These are phyloP conservation scores for Leishmania gerbilli DNA, from an alignment of 208 protist species.

Conservation along the genomic window DNA sequence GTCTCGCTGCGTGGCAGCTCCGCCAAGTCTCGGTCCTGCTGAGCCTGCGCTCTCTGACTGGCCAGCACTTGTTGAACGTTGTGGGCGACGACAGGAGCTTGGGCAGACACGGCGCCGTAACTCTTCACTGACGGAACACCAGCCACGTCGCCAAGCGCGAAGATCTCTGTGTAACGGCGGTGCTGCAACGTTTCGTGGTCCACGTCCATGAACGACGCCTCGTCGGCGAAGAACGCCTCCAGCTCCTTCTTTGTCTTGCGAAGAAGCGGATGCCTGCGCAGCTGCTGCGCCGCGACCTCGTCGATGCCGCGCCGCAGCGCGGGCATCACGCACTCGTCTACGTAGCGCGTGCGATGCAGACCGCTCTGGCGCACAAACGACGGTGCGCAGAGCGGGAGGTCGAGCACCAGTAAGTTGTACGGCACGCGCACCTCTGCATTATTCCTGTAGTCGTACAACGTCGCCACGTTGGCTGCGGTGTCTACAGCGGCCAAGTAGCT, in stretches of 20 bases:
- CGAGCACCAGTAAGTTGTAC: conserved; percentile 71
- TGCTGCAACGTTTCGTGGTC: conserved; percentile 79
- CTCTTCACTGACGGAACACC: conserved; percentile 79
- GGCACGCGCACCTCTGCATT: conserved; percentile 48
- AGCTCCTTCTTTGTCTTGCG: conserved; percentile 13
- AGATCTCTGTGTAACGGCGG: conserved; percentile 66
- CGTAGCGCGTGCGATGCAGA: conserved; percentile 40
- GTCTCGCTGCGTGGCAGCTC: not conserved
- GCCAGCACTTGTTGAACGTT: conserved; percentile 72
- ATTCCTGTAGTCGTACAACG: conserved; percentile 75
- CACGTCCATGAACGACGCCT: conserved; percentile 74
- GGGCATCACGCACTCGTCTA: conserved; percentile 36
- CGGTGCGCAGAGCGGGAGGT: conserved; percentile 75
- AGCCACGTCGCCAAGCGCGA: conserved; percentile 84
- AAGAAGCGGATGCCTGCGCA: conserved; percentile 4
- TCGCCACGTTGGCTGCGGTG: conserved; percentile 34
- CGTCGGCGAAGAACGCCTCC: conserved; percentile 31
- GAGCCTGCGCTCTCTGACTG: conserved; percentile 14
- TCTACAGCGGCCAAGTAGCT: conserved; percentile 64
- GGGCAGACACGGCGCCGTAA: conserved; percentile 76
- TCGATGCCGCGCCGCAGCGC: conserved; percentile 8
- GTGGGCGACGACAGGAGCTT: conserved; percentile 84
- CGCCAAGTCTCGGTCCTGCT: not conserved
- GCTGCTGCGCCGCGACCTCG: not conserved
- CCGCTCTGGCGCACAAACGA: conserved; percentile 71